These are phyloP conservation scores for Pseudocercospora pini-densiflorae DNA, from an alignment of 2,329 filamentous ascomycete genomes.

Conservation along the genomic window DNA sequence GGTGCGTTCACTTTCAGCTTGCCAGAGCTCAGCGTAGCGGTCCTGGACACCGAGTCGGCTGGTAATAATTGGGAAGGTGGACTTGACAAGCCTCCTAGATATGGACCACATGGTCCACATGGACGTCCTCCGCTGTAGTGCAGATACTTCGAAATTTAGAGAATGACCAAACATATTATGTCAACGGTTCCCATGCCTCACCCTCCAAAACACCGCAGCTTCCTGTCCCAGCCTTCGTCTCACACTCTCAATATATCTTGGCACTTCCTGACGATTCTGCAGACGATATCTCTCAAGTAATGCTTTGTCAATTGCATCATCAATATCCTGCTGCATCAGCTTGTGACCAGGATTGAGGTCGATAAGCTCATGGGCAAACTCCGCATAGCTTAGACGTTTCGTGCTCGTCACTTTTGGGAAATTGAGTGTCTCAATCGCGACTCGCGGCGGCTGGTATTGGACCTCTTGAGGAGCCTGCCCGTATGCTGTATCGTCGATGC, in stretches of 20 bases:
- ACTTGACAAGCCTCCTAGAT: not conserved
- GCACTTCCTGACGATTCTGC: not conserved
- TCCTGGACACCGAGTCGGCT: slow-evolving; percentile 49
- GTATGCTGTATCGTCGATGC: not conserved
- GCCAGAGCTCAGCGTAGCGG: slow-evolving; percentile 61
- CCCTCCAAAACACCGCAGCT: too few species aligned
- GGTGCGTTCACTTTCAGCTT: slow-evolving; percentile 59
- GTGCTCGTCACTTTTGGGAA: not conserved
- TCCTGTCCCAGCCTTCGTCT: not conserved
- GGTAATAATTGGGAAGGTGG: not conserved
- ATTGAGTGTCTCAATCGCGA: not conserved
- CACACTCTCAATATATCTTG: not conserved
- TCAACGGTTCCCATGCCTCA: too few species aligned
- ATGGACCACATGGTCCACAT: too few species aligned
- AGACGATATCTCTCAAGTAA: not conserved
- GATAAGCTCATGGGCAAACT: not conserved
- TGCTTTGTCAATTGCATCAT: not conserved
- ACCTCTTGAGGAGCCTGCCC: not conserved
- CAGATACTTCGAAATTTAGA: too few species aligned
- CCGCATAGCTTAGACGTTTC: not conserved
- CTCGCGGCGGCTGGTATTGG: not conserved
- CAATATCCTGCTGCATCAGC: not conserved
- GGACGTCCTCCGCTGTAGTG: too few species aligned
- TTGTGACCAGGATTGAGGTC: not conserved
- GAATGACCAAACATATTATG: too few species aligned